Evolutionary conservation across 2,329 filamentous ascomycete genomes (phyloP), one percentile per base, ranked within the genome.

Genomic region (Ascochyta pisi): DNA sequence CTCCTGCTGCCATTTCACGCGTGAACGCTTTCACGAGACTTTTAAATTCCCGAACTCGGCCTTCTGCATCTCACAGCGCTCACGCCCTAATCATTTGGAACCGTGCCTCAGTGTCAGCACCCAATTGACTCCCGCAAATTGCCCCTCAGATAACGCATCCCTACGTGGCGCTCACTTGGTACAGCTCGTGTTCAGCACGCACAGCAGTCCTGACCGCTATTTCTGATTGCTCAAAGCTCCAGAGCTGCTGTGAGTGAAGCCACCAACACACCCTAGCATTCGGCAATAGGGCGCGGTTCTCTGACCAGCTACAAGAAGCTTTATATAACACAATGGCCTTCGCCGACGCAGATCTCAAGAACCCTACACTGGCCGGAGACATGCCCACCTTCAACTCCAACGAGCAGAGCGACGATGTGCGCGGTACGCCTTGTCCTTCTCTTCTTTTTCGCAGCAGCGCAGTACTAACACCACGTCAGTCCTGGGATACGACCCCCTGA

Each of bases 401-500:
- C 26, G 66, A 70, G 47, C 59, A 74, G 59, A 78, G 74, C 63
- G 82, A 83, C 70, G 82, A 84, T 68, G 81, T 83, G 66, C 81
- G 82, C 73, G 79, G 82, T 83, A 78, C 50, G 57, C 23, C 22
- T 37, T 33, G 42, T 33, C 51, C 43, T 22, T 35, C 53, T 41
- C 29, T 22, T 8, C 49, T n/a, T 27, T 37, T 29, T 24, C 24
- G 22, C 33, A 40, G 22, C 24, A 38, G 9, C 27, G 22, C 38
- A 33, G 6, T 61, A 35, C 64, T 73, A 41, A 67, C 24, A 26
- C 43, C 26, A 24, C 22, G 34, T 16, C 64, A 97, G 94, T 97
- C 78, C 82, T 96, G 74, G 92, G 92, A 66, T 94, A 97, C 83
- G 93, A 97, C 78, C 92, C 94, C 71, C 82, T 98, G 73, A 95